Evolutionary conservation across 2,329 filamentous ascomycete genomes (phyloP), one percentile per base, ranked within the genome.

Genomic region (Sporothrix inflata): DNA sequence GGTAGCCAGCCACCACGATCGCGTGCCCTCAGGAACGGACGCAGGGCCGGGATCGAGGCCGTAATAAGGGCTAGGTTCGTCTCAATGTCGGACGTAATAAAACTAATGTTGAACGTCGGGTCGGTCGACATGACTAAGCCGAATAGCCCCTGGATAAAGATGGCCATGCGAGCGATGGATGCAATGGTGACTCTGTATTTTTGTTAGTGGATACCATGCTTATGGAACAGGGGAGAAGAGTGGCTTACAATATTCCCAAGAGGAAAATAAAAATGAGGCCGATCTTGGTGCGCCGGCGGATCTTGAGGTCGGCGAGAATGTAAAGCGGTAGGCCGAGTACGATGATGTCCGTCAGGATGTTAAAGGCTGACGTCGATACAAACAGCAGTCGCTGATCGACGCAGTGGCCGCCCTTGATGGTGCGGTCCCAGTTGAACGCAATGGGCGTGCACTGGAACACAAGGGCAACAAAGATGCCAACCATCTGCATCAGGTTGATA

Each of bases 271-370:
- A 76, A 8, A 78, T 40, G 8, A 80, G 74, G 8, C 76, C 77
- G n/a, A 77, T 74, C 72, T 79, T 80, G 14, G 77, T 75, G 47
- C 77, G 75, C 57, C 73, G 75, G 16, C 76, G 77, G 55, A 79
- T 79, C 55, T 76, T 77, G 34, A 79, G 77, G 16, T 76, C 75
- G 5, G 73, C 71, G 19, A 79, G 77, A 24, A 79, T 77, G 73
- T 75, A 78, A 4, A 85, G 77, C 0, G 84, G 83, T 2, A 85
- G 73, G 0, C 77, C 76, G 40, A 85, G 79, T 61, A 85, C 82
- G 60, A 80, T 75, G 8, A 83, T n/a, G 73, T 86, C 84, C 16
- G 83, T 79, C 0, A 79, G 66, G 34, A 86, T 85, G 70, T 83
- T 84, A 65, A 85, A 77, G 0, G 75, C 80, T 0, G 83, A 81